Percentiles rank a stretch among this genome's conserved stretches.
phyloP scores from a whole-genome alignment of 495 filamentous ascomycete species.

The Amorphotheca resinae region DNA sequence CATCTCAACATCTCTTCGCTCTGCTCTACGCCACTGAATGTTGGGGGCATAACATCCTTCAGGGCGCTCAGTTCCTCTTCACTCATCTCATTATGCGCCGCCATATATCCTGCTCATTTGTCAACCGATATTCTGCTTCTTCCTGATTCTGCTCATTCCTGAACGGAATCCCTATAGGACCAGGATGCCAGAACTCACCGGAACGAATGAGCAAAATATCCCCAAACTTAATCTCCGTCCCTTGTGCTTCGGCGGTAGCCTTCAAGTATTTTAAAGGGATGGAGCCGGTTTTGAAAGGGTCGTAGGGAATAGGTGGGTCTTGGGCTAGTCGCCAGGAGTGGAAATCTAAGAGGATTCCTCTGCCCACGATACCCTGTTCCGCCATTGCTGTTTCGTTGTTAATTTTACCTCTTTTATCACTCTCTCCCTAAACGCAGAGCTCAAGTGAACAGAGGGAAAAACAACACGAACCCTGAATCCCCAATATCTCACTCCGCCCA shows the following conservation, averaged over 20 bases:
- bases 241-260: constrained; percentile 32
- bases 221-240: constrained; percentile 37
- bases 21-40: constrained; percentile 39
- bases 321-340: constrained; percentile 33
- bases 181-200: constrained; percentile 14
- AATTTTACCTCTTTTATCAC: not conserved
- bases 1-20: constrained; percentile 29
- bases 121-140: not conserved
- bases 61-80: constrained; percentile 24
- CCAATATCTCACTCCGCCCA: constrained; percentile 27
- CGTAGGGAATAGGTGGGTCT: constrained; percentile 20
- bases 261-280: constrained; percentile 35
- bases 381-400: constrained; percentile 24
- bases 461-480: constrained; percentile 39
- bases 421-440: not conserved
- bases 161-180: not conserved
- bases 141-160: too few relatives aligned
- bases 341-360: constrained; percentile 47
- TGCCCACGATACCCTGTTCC: constrained; percentile 43
- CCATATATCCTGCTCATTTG: constrained; percentile 32
- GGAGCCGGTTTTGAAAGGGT: constrained; percentile 28
- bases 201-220: constrained; percentile 43
- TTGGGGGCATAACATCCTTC: constrained; percentile 23
- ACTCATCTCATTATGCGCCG: constrained; percentile 21
- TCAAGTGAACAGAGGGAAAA: not conserved